These are phyloP conservation scores for Alternaria ethzedia DNA, from an alignment of 2,329 filamentous ascomycete genomes.

Conservation along the genomic window DNA sequence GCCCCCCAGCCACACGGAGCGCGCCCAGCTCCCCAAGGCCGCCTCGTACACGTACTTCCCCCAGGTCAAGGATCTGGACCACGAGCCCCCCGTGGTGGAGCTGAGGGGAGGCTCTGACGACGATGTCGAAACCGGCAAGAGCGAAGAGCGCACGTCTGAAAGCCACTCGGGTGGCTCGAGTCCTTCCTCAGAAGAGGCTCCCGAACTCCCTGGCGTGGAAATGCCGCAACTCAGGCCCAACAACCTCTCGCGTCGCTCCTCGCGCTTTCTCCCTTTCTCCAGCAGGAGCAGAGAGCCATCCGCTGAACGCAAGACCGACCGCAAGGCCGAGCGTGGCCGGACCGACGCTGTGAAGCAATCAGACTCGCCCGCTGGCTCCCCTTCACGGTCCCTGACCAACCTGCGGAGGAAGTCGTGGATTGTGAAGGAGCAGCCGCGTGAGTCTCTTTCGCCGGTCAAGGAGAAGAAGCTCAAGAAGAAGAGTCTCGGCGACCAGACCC, in stretches of 20 bases:
- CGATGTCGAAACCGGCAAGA: constrained; percentile 33
- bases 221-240: constrained; percentile 42
- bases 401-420: constrained; percentile 48
- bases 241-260: constrained; percentile 42
- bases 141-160: constrained; percentile 43
- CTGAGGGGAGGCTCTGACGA: constrained; percentile 42
- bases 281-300: constrained; percentile 44
- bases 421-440: constrained; percentile 22
- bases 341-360: constrained; percentile 32
- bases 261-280: constrained; percentile 44
- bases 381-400: constrained; percentile 41
- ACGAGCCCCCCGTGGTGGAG: constrained; percentile 37
- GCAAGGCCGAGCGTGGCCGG: constrained; percentile 33
- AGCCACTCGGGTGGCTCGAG: constrained; percentile 55
- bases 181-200: constrained; percentile 49
- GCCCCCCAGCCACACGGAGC: constrained; percentile 30
- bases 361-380: constrained; percentile 34
- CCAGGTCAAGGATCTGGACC: constrained; percentile 44
- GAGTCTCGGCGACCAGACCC: constrained; percentile 25
- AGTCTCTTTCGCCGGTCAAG: constrained; percentile 23
- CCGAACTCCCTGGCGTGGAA: constrained; percentile 33
- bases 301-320: constrained; percentile 36
- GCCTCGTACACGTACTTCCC: constrained; percentile 52
- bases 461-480: constrained; percentile 25
- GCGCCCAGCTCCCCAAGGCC: constrained; percentile 45